These are phyloP conservation scores for Thermochaetoides thermophila DNA, from an alignment of 495 filamentous ascomycete species.

Conservation along the genomic window DNA sequence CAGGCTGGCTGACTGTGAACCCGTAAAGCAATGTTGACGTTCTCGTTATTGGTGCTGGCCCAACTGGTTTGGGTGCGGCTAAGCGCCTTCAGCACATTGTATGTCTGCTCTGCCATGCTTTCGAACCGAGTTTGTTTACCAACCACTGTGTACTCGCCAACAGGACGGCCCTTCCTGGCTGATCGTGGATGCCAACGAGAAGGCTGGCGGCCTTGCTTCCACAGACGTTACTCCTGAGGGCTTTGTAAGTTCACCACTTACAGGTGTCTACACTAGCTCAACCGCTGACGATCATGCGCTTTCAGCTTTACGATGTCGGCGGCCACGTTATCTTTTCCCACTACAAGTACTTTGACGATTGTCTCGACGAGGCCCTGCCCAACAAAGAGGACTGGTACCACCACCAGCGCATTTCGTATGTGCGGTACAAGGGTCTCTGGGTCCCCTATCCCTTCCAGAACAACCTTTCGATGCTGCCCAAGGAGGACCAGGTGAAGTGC, in stretches of 20 bases:
- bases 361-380: slow-evolving; percentile 89
- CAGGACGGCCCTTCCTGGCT: slow-evolving; percentile 88
- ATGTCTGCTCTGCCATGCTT: slow-evolving; percentile 11
- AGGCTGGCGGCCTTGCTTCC: slow-evolving; percentile 88
- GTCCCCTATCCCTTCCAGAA: slow-evolving; percentile 99
- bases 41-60: slow-evolving; percentile 95
- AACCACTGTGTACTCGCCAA: not conserved
- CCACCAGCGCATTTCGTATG: slow-evolving; percentile 97
- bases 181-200: slow-evolving; percentile 87
- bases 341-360: slow-evolving; percentile 99
- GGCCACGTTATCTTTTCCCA: slow-evolving; percentile 99
- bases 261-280: not conserved
- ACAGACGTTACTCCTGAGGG: slow-evolving; percentile 93
- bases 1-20: not conserved
- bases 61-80: slow-evolving; percentile 89
- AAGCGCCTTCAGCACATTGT: slow-evolving; percentile 96
- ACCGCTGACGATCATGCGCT: slow-evolving; percentile 1
- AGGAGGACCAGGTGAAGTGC: slow-evolving; percentile 90
- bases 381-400: slow-evolving; percentile 90
- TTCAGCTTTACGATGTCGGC: slow-evolving; percentile 93
- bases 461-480: slow-evolving; percentile 97
- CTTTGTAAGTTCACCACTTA: slow-evolving; percentile 57
- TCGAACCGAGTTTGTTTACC: slow-evolving; percentile 3
- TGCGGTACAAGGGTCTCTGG: slow-evolving; percentile 90
- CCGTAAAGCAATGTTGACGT: slow-evolving; percentile 71